Percentiles rank a stretch among this genome's conserved stretches.
Evolutionary conservation across 148 eudicot genomes (phyloP).

Genomic region (Spergularia bocconei): DNA sequence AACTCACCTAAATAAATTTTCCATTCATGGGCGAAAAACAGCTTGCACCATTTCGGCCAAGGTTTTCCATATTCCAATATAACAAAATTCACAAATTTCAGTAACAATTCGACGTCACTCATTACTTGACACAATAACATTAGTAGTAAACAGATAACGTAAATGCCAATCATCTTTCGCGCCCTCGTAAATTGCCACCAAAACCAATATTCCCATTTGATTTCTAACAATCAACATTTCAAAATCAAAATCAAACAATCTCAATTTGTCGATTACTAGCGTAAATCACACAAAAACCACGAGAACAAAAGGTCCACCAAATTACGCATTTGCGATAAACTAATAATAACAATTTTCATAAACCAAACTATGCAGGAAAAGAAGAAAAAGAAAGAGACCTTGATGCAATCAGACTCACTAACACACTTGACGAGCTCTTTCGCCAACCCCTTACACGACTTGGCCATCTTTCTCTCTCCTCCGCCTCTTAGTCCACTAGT

Average conservation of each 20-base stretch:
- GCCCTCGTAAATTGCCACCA: no score
- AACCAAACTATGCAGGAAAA: background rate
- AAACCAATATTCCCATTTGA: background rate
- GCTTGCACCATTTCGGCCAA: background rate
- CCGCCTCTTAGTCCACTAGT: no score
- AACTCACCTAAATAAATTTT: no score
- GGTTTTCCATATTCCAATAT: background rate
- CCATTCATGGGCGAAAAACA: no score
- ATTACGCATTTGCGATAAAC: no score
- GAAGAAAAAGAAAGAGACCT: slow-evolving; percentile 35
- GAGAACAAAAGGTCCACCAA: no score
- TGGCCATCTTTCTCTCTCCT: slow-evolving; percentile 45
- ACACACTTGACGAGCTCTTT: slow-evolving; percentile 86
- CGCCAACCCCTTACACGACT: slow-evolving; percentile 91
- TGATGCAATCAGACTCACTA: slow-evolving; percentile 81
- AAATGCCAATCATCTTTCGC: background rate
- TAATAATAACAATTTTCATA: background rate
- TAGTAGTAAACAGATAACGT: background rate
- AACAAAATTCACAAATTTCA: no score
- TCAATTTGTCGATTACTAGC: background rate
- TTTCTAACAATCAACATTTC: no score
- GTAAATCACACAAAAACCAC: no score
- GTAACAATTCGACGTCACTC: no score
- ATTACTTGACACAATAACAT: background rate
- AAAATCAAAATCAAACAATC: no score